These are phyloP conservation scores for Tillandsia fasciculata DNA, from an alignment of 176 grass and related monocot species.

Conservation along the genomic window DNA sequence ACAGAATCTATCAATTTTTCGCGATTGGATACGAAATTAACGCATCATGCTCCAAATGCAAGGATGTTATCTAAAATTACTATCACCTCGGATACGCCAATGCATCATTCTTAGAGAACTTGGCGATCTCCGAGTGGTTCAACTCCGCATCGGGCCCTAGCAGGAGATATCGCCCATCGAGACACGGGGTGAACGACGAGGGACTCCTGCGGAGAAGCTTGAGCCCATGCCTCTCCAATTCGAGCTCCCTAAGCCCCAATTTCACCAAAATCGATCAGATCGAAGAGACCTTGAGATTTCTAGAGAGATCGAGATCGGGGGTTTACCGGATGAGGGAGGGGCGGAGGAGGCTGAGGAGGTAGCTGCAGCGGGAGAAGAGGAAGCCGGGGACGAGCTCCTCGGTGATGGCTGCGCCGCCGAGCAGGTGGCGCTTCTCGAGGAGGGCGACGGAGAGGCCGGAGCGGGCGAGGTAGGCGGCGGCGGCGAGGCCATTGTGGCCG, in stretches of 20 bases:
- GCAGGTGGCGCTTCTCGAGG: constrained; percentile 51
- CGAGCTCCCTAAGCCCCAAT: constrained; percentile 49
- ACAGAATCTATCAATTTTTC: no score
- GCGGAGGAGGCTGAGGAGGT: constrained; percentile 84
- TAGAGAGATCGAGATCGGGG: neutral
- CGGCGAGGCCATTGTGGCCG: constrained; percentile 87
- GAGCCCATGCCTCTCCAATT: constrained; percentile 78
- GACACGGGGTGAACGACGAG: constrained; percentile 85
- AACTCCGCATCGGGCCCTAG: constrained; percentile 63
- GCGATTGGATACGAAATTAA: no score
- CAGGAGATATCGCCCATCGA: constrained; percentile 70
- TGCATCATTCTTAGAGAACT: constrained; percentile 88
- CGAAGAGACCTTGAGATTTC: neutral
- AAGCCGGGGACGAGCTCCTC: constrained; percentile 78
- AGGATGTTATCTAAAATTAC: neutral
- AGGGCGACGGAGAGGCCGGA: constrained; percentile 67
- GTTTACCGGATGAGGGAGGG: constrained; percentile 48
- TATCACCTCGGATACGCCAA: constrained; percentile 57
- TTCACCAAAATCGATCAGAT: neutral
- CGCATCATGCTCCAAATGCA: neutral
- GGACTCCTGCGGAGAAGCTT: constrained; percentile 72
- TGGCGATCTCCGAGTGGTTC: constrained; percentile 72
- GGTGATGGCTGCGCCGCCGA: constrained; percentile 76
- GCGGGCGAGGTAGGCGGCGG: constrained; percentile 85
- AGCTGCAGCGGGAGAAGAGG: constrained; percentile 88